Evolutionary conservation across 805 yeast species (phyloP).

Genomic region (Yarrowia porcina): DNA sequence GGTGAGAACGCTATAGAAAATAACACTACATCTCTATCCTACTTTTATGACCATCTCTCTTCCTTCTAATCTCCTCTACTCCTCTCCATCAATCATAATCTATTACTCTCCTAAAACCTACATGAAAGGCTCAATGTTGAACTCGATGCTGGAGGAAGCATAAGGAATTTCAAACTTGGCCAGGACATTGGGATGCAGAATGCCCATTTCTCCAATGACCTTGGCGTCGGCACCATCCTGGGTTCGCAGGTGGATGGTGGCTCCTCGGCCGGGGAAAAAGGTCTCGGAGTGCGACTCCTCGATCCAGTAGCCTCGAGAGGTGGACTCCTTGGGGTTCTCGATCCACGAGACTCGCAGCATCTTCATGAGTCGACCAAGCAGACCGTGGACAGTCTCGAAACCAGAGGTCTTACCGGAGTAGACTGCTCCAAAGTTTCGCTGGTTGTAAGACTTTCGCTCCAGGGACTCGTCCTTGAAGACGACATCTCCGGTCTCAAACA

Average conservation of each 20-base stretch:
- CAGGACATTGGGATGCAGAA: constrained; percentile 92
- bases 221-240: constrained; percentile 41
- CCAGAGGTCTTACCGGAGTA: constrained; percentile 95
- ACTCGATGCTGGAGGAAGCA: constrained; percentile 88
- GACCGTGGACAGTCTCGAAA: constrained; percentile 90
- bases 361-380: constrained; percentile 92
- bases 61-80: not conserved
- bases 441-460: constrained; percentile 88
- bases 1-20: no score
- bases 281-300: constrained; percentile 36
- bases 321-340: constrained; percentile 44
- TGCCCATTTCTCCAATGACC: constrained; percentile 80
- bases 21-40: no score
- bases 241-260: constrained; percentile 72
- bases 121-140: constrained; percentile 82
- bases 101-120: constrained; percentile 3
- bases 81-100: not conserved
- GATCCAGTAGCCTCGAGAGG: constrained; percentile 61
- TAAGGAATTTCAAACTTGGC: constrained; percentile 82
- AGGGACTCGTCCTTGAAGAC: constrained; percentile 73
- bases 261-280: constrained; percentile 97
- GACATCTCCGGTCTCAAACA: constrained; percentile 93
- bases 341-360: constrained; percentile 85
- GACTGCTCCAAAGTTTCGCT: constrained; percentile 92
- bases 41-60: not conserved